Conservation (phyloP, 768 basidiomycete species). For the Tricholoma saponaceum region DNA sequence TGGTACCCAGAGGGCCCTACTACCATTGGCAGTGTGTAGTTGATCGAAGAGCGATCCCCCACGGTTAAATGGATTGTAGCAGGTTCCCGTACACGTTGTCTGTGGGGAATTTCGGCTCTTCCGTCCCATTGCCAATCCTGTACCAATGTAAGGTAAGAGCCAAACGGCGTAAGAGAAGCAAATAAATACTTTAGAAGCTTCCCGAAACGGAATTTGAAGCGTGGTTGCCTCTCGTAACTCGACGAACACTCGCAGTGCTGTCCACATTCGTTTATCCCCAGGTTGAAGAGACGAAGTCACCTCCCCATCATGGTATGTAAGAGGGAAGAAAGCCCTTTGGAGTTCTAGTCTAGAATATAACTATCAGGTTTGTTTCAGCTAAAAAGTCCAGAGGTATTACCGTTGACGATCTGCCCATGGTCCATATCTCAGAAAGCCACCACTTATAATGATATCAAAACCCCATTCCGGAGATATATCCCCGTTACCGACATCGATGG, state of each 20-base stretch:
- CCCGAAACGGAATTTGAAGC: constrained; percentile 85
- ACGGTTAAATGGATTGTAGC: constrained; percentile 71
- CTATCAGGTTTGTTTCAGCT: neutral
- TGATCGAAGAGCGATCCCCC: constrained; percentile 82
- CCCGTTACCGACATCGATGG: constrained; percentile 79
- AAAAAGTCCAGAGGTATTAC: constrained; percentile 27
- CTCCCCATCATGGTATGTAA: constrained; percentile 62
- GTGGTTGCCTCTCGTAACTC: constrained; percentile 76
- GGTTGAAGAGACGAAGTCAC: constrained; percentile 57
- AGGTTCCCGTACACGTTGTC: constrained; percentile 55
- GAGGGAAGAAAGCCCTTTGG: constrained; percentile 81
- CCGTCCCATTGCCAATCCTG: constrained; percentile 96
- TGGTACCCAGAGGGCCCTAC: constrained; percentile 73
- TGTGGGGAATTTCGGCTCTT: constrained; percentile 37
- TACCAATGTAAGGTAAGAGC: constrained; percentile 2
- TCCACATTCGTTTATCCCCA: constrained; percentile 83
- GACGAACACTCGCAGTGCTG: constrained; percentile 73
- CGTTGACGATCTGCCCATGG: constrained; percentile 97
- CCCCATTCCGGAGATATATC: constrained; percentile 93
- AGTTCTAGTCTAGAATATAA: constrained; percentile 53
- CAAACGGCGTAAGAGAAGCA: neutral
- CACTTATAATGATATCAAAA: constrained; percentile 74
- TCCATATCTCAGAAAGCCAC: constrained; percentile 78
- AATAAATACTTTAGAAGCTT: constrained; percentile 71
- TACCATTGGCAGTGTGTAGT: constrained; percentile 81